These are phyloP conservation scores for Xylogone sp. DNA, from an alignment of 2,329 filamentous ascomycete genomes.

Conservation along the genomic window DNA sequence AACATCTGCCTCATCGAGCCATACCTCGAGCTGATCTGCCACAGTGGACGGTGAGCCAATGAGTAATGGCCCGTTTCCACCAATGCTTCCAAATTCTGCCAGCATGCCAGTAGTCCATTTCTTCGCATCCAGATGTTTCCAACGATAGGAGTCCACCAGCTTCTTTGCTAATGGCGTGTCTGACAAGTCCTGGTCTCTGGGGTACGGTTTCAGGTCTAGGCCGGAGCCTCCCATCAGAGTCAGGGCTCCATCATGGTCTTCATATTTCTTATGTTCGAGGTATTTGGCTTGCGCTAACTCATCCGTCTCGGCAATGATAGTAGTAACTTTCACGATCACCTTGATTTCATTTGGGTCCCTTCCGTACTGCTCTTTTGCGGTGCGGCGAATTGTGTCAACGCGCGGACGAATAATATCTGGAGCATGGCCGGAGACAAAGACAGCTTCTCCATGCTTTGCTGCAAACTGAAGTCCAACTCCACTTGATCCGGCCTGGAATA, in stretches of 20 bases:
- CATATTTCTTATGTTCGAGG: not conserved
- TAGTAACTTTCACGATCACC: not conserved
- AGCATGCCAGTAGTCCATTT: not conserved
- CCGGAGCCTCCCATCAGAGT: constrained; percentile 6
- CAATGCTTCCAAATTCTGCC: constrained; percentile 2
- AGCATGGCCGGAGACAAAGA: constrained; percentile 62
- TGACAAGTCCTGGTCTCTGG: not conserved
- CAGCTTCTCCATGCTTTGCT: constrained; percentile 63
- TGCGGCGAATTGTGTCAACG: constrained; percentile 49
- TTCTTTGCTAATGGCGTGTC: not conserved
- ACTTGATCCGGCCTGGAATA: constrained; percentile 65
- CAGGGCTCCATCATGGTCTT: not conserved
- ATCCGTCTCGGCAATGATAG: constrained; percentile 7
- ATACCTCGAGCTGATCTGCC: constrained; percentile 55
- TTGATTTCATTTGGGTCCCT: constrained; percentile 58
- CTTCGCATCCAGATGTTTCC: not conserved
- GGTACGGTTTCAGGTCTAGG: not conserved
- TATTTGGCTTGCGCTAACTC: constrained; percentile 3
- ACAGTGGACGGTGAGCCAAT: constrained; percentile 8
- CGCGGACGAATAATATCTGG: constrained; percentile 55
- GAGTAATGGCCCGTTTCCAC: constrained; percentile 3
- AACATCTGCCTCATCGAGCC: constrained; percentile 65
- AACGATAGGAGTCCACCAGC: not conserved
- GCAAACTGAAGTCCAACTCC: constrained; percentile 62
- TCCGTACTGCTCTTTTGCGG: constrained; percentile 33